A percentile compares a stretch with the other conserved stretches of the same genome.
phyloP scores from a whole-genome alignment of 2,329 filamentous ascomycete species.

The Penicillium sp. region DNA sequence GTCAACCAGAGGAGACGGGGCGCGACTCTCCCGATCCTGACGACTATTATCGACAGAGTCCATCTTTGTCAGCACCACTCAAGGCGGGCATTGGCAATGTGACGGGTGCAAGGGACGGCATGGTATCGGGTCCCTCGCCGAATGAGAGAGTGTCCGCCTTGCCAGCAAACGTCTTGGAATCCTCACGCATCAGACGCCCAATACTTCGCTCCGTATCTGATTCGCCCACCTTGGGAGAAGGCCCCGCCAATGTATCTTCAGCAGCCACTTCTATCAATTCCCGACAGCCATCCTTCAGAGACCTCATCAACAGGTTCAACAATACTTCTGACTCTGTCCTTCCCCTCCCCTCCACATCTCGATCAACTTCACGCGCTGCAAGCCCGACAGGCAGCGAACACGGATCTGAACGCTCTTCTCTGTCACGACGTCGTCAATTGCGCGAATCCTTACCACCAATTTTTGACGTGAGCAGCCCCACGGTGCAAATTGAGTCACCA shows the following conservation, averaged over 20 bases:
- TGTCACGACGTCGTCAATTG: slow-evolving; percentile 25
- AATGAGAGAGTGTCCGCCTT: slow-evolving; percentile 24
- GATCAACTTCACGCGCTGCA: slow-evolving; percentile 33
- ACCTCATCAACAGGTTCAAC: slow-evolving; percentile 78
- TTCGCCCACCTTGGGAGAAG: slow-evolving; percentile 22
- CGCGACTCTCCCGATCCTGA: slow-evolving; percentile 47
- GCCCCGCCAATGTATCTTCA: slow-evolving; percentile 15
- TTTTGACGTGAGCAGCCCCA: slow-evolving; percentile 13
- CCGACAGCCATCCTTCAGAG: slow-evolving; percentile 71
- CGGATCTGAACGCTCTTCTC: slow-evolving; percentile 27
- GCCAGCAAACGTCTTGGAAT: slow-evolving; percentile 26
- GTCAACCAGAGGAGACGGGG: slow-evolving; percentile 12
- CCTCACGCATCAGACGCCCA: slow-evolving; percentile 22
- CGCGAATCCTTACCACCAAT: slow-evolving; percentile 17
- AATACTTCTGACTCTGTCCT: slow-evolving; percentile 54
- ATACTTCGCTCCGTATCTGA: slow-evolving; percentile 36
- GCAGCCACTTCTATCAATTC: slow-evolving; percentile 26
- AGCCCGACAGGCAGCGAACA: slow-evolving; percentile 35
- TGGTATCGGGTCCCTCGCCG: slow-evolving; percentile 21
- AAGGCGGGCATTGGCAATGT: slow-evolving; percentile 16
- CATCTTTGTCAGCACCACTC: slow-evolving; percentile 30
- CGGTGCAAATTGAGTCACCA: slow-evolving; percentile 13
- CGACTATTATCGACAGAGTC: slow-evolving; percentile 53
- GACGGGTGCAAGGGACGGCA: slow-evolving; percentile 20
- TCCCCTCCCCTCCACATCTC: slow-evolving; percentile 40